Evolutionary conservation across 345 rosid species (phyloP), one percentile per base, ranked within the genome.

Genomic region (Arabidopsis suecica): DNA sequence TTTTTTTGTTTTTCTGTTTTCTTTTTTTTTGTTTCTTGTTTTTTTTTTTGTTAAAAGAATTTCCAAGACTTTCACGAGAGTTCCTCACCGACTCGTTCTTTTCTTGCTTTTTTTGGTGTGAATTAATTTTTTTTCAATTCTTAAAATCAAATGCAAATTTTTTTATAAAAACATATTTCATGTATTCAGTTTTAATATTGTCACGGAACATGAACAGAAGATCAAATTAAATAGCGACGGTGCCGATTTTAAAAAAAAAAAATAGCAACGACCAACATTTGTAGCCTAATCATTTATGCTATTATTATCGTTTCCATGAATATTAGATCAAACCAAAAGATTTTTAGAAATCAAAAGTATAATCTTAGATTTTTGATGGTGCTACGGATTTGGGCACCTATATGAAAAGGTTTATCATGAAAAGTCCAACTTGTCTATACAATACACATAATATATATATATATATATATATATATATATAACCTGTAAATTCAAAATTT

Each of bases 31-130:
- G 32, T 28, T 34, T 34, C 25, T 23, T 23, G 25, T 34, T 45
- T 45, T n/a, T 6, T 13, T 44, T 45, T 45, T 2, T 3, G 42
- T 38, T 38, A 9, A 10, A 3, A 38, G 42, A 0, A 5, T 34
- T 38, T 38, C 9, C 12, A 38, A 38, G 42, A 38, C 12, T 38
- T 9, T 38, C 3, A n/a, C 8, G 50, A 45, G 61, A 53, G 12
- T 73, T 64, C 57, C 41, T 56, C 60, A 6, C 38, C 36, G 36
- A 75, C 68, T 59, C 18, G 55, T 38, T 67, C 18, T 74, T 74
- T 59, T 74, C 42, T 63, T 63, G 47, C 53, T 22, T 33, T 73
- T 64, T 54, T 54, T 18, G 45, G 44, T 28, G 25, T 23, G 25
- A 40, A 25, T 28, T 61, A 3, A 6, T 61, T 62, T 42, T 47